A percentile compares a stretch with the other conserved stretches of the same genome.
Conservation (phyloP, 768 basidiomycete genomes). For the Trichaptum fuscoviolaceum region DNA sequence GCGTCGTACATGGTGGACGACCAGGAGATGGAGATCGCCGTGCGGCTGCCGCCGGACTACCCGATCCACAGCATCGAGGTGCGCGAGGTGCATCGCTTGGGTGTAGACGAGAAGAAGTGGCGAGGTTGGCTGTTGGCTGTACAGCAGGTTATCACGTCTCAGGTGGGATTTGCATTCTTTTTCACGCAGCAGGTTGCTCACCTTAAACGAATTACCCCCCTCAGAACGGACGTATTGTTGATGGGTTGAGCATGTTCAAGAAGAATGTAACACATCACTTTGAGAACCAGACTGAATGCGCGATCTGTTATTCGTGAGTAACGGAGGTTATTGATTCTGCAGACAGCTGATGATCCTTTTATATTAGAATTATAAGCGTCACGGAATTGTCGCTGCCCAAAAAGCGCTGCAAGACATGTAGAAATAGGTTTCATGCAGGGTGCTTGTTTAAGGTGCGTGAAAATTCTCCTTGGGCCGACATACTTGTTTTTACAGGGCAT, state of each 20-base stretch:
- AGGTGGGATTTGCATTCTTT: slow-evolving; percentile 45
- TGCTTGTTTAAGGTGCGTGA: slow-evolving; percentile 80
- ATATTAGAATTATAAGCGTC: slow-evolving; percentile 77
- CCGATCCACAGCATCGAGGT: slow-evolving; percentile 86
- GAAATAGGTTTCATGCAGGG: slow-evolving; percentile 87
- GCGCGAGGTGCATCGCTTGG: slow-evolving; percentile 77
- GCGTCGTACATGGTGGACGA: slow-evolving; percentile 89
- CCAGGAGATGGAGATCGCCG: slow-evolving; percentile 81
- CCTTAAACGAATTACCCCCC: not conserved
- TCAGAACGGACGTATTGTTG: slow-evolving; percentile 86
- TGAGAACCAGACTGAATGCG: slow-evolving; percentile 93
- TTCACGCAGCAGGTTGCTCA: not conserved
- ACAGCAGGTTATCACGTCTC: slow-evolving; percentile 83
- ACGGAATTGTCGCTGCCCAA: slow-evolving; percentile 84
- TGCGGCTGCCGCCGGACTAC: slow-evolving; percentile 87
- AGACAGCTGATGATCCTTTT: slow-evolving; percentile 6
- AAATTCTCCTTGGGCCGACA: too few species aligned
- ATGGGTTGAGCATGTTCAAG: slow-evolving; percentile 86
- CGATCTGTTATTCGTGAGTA: slow-evolving; percentile 89
- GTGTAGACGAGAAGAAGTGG: slow-evolving; percentile 88
- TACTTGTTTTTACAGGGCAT: too few species aligned
- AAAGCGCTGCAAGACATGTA: slow-evolving; percentile 91
- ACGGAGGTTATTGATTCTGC: not conserved
- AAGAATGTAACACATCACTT: slow-evolving; percentile 92
- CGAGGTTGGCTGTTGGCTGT: slow-evolving; percentile 90